Evolutionary conservation across 257 asterid species (phyloP).

Genomic region (Leonotis leonurus): DNA sequence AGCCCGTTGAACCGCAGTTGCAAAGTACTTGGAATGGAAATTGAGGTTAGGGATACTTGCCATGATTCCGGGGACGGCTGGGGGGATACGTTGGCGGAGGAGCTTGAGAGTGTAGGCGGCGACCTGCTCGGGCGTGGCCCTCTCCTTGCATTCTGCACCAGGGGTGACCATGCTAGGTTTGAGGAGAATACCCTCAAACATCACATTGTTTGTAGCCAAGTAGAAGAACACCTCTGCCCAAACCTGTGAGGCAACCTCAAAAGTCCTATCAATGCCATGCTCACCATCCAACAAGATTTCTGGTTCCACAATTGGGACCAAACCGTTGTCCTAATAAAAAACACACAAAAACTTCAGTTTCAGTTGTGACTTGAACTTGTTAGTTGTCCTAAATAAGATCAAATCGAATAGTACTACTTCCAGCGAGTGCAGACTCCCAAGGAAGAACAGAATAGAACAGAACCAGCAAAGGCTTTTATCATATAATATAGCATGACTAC

Average conservation of each 20-base stretch:
- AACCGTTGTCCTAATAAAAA: slow-evolving; percentile 53
- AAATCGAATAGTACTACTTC: too few species aligned
- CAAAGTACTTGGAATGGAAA: too few species aligned
- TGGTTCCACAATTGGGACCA: slow-evolving; percentile 96
- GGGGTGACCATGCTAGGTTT: slow-evolving; percentile 98
- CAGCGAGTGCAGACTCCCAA: too few species aligned
- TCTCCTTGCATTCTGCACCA: slow-evolving; percentile 81
- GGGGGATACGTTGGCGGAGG: slow-evolving; percentile 52
- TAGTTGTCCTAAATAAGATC: neutral
- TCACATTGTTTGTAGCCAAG: slow-evolving; percentile 79
- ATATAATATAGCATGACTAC: too few species aligned
- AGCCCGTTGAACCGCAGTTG: too few species aligned
- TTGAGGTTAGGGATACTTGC: too few species aligned
- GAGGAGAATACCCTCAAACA: slow-evolving; percentile 84
- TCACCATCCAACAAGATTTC: slow-evolving; percentile 83
- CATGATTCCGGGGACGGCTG: slow-evolving; percentile 35
- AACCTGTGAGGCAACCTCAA: slow-evolving; percentile 70
- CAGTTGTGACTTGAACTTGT: too few species aligned
- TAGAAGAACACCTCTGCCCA: slow-evolving; percentile 95
- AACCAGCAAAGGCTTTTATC: too few species aligned
- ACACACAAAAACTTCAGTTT: neutral
- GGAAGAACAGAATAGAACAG: too few species aligned
- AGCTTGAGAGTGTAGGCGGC: slow-evolving; percentile 75
- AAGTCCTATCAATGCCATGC: slow-evolving; percentile 76
- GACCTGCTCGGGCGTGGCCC: slow-evolving; percentile 61